These are phyloP conservation scores for Parietichytrium sp. DNA, from an alignment of 108 stramenopile species.

Conservation along the genomic window DNA sequence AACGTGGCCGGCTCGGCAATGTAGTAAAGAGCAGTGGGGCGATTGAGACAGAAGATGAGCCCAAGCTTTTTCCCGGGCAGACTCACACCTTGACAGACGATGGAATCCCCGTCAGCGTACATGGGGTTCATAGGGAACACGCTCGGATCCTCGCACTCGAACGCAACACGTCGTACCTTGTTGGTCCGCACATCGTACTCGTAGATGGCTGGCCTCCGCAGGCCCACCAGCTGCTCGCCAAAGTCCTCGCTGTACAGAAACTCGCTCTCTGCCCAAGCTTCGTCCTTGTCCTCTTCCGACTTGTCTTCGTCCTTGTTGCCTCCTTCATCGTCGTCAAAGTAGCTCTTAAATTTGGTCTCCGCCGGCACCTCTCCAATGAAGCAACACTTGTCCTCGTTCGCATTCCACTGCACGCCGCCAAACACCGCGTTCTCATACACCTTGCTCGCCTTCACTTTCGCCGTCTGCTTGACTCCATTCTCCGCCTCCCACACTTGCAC, in stretches of 20 bases:
- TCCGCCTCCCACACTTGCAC: too few relatives aligned
- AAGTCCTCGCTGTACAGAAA: not conserved
- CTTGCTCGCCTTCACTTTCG: too few relatives aligned
- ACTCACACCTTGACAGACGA: not conserved
- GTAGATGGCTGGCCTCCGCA: not conserved
- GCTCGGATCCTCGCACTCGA: not conserved
- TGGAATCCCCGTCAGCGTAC: not conserved
- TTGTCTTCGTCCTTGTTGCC: not conserved
- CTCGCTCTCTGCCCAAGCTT: not conserved
- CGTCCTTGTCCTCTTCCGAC: not conserved
- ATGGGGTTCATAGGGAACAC: not conserved
- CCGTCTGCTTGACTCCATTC: too few relatives aligned
- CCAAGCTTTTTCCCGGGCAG: not conserved
- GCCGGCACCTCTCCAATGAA: not conserved
- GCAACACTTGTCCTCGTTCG: not conserved
- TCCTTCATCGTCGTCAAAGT: not conserved
- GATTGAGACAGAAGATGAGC: constrained; percentile 28
- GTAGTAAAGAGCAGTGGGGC: not conserved
- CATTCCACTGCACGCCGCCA: not conserved
- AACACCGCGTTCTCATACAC: not conserved
- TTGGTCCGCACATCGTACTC: not conserved
- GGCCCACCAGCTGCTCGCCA: constrained; percentile 33
- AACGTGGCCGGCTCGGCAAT: not conserved
- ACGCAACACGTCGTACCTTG: not conserved
- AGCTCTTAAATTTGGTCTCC: not conserved